These are phyloP conservation scores for Exophiala viscosa DNA, from an alignment of 2,329 filamentous ascomycete genomes.

Conservation along the genomic window DNA sequence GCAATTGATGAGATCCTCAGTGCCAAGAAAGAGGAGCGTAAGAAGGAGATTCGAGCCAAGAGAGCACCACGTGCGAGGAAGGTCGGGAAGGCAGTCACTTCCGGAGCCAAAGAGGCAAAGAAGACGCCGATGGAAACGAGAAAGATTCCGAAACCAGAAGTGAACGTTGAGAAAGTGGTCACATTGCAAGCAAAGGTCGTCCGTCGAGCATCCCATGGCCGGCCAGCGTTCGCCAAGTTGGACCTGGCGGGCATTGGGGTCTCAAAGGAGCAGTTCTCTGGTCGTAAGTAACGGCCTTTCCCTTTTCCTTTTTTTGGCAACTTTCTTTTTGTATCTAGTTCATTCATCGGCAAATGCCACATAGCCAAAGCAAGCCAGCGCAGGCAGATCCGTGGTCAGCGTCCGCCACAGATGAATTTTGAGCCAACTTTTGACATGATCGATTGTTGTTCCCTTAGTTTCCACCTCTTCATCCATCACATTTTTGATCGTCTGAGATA, in stretches of 20 bases:
- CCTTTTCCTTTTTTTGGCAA: background rate
- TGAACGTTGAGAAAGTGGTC: background rate
- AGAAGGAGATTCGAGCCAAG: background rate
- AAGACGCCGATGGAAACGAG: background rate
- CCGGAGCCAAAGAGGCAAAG: background rate
- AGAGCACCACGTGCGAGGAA: too few relatives aligned
- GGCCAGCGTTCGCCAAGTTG: constrained; percentile 13
- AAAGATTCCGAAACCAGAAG: background rate
- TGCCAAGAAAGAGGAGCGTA: constrained; percentile 3
- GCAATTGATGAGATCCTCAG: constrained; percentile 11
- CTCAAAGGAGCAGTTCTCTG: constrained; percentile 9
- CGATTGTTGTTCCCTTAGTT: constrained; percentile 12
- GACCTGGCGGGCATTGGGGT: constrained; percentile 16
- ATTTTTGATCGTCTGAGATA: constrained; percentile 8
- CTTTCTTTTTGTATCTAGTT: background rate
- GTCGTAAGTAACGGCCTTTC: background rate
- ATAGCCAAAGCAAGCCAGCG: constrained; percentile 12
- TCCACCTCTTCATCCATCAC: constrained; percentile 20
- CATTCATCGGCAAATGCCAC: constrained; percentile 6
- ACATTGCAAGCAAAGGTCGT: constrained; percentile 12
- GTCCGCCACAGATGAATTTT: constrained; percentile 16
- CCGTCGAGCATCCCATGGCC: constrained; percentile 4
- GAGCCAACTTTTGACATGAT: constrained; percentile 14
- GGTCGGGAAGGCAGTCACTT: too few relatives aligned
- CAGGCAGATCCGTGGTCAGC: constrained; percentile 13